phyloP scores from a whole-genome alignment of 148 eudicot species.

The Heliosperma pusillum region DNA sequence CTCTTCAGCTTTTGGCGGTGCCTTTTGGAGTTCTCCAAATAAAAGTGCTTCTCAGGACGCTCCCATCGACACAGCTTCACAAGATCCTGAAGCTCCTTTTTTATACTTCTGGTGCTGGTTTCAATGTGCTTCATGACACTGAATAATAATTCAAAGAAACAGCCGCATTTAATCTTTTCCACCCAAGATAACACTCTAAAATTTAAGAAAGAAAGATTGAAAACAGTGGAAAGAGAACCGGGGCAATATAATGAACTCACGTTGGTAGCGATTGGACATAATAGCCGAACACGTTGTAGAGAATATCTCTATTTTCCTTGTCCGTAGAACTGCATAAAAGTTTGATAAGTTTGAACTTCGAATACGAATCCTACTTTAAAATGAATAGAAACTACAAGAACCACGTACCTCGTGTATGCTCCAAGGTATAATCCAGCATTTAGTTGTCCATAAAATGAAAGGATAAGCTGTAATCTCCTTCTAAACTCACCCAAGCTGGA shows the following conservation, averaged over 20 bases:
- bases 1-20: slow-evolving; percentile 70
- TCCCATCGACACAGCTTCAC: slow-evolving; percentile 69
- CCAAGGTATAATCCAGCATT: slow-evolving; percentile 48
- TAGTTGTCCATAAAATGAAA: slow-evolving; percentile 81
- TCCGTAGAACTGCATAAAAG: slow-evolving; percentile 50
- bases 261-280: slow-evolving; percentile 76
- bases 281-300: slow-evolving; percentile 77
- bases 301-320: slow-evolving; percentile 53
- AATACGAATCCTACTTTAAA: background rate
- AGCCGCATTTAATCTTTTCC: background rate
- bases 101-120: slow-evolving; percentile 50
- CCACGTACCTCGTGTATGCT: slow-evolving; percentile 50
- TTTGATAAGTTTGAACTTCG: background rate
- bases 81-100: slow-evolving; percentile 57
- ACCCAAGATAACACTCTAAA: background rate
- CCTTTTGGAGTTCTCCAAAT: slow-evolving; percentile 63
- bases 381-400: background rate
- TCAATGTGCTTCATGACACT: slow-evolving; percentile 65
- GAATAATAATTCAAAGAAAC: background rate
- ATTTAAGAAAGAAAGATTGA: background rate
- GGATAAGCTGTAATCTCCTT: slow-evolving; percentile 74
- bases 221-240: background rate
- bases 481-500: slow-evolving; percentile 86
- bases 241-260: slow-evolving; percentile 41
- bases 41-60: slow-evolving; percentile 45